Evolutionary conservation across 2,329 filamentous ascomycete species (phyloP), one percentile per base, ranked within the genome.

Genomic region (Exserohilum rostratum): DNA sequence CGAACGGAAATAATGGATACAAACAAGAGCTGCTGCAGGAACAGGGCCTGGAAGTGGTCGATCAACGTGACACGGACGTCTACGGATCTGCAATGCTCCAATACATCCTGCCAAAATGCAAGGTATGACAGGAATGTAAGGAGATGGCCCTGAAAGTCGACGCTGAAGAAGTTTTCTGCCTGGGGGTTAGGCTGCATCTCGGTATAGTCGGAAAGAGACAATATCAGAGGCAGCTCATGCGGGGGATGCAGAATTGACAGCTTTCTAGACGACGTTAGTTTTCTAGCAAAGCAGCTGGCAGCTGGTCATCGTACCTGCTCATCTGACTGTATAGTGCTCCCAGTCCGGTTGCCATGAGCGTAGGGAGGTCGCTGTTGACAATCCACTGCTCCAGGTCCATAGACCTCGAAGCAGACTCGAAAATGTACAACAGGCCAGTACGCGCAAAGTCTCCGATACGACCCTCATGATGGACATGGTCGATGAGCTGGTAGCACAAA

Each of bases 31-130:
- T 99, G 95, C 75, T 97, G 91, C 47, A 99, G 80, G 73, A 99
- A 99, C 30, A 99, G 86, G 64, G 98, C 90, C 72, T 97, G 93
- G 70, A 99, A 99, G 76, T 99, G 95, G 72, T 99, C 95, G 29
- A 99, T 82, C 46, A 99, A 80, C 0, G 93, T 97, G 62, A 91
- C 91, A 72, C 93, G 95, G 64, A 99, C 91, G 71, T 98, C 93
- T 1, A 87, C 82, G 3, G 93, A 98, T 67, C 88, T 87, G 78
- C 95, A 99, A 76, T 98, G 93, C 73, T 98, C 95, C 57, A 99
- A 80, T 30, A 97, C 93, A 74, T 99, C 95, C 77, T 99, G 95
- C 95, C 95, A 99, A 71, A 99, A 99, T 5, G 96, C 81, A 44
- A 99, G 83, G 71, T 98, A 96, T 0, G 95, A 96, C 37, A 99